These are phyloP conservation scores for Elaeis oleifera DNA, from an alignment of 202 grass and related monocot genomes.

Conservation along the genomic window DNA sequence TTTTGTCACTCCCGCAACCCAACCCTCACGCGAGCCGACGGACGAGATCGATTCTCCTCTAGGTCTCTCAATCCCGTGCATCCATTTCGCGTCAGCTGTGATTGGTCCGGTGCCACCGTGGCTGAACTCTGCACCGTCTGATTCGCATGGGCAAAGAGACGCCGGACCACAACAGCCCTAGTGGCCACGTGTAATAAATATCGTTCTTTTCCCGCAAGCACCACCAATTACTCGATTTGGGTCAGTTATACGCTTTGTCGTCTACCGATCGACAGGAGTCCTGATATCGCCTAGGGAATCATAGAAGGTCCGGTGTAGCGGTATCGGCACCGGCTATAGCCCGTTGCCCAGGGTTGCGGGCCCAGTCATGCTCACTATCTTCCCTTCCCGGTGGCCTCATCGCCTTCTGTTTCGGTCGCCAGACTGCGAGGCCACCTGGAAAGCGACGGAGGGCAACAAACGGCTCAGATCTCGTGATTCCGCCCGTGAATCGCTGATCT, in stretches of 20 bases:
- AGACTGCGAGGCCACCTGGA: too few species aligned
- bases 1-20: conserved; percentile 24
- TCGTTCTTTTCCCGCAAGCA: conserved; percentile 45
- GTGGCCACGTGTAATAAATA: conserved; percentile 18
- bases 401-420: too few species aligned
- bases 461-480: too few species aligned
- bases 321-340: conserved; percentile 32
- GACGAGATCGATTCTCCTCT: conserved; percentile 19
- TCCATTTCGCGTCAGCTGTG: conserved; percentile 2
- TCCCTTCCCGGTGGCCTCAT: too few species aligned
- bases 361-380: too few species aligned
- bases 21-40: conserved; percentile 31
- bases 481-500: too few species aligned
- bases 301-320: neutral
- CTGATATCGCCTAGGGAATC: neutral
- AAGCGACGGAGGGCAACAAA: too few species aligned
- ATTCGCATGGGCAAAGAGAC: conserved; percentile 15
- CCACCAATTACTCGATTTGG: conserved; percentile 13
- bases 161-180: neutral
- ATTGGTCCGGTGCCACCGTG: conserved; percentile 36
- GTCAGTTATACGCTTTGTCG: neutral
- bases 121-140: conserved; percentile 28
- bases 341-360: conserved; percentile 6
- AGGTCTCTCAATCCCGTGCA: conserved; percentile 1
- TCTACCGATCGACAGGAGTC: conserved; percentile 35